A percentile compares a stretch with the other conserved stretches of the same genome.
Conservation (phyloP, 2,329 filamentous ascomycete genomes). For the Cadophora luteo-olivacea region DNA sequence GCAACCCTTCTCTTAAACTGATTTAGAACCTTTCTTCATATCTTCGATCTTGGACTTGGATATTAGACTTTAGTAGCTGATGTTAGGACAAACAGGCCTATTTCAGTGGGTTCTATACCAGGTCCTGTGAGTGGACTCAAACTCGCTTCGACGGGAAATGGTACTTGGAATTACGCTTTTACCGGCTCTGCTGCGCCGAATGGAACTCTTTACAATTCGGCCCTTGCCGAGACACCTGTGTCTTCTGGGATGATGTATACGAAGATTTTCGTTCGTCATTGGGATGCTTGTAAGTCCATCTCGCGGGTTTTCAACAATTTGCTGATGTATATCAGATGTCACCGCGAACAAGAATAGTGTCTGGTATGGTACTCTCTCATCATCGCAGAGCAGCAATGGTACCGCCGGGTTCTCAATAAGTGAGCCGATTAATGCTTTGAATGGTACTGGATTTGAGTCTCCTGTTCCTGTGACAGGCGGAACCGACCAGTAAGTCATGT, state of each 20-base stretch:
- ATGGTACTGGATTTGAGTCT: slow-evolving; percentile 38
- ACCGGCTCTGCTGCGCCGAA: slow-evolving; percentile 35
- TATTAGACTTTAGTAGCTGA: too few species aligned
- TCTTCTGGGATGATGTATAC: slow-evolving; percentile 36
- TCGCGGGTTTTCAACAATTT: neutral
- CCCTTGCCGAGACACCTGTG: slow-evolving; percentile 28
- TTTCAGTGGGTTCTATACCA: slow-evolving; percentile 34
- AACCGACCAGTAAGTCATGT: slow-evolving; percentile 30
- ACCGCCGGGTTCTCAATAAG: slow-evolving; percentile 33
- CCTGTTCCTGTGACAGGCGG: slow-evolving; percentile 35
- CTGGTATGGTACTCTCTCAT: slow-evolving; percentile 38
- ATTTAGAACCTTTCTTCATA: neutral
- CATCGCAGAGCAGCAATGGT: slow-evolving; percentile 21
- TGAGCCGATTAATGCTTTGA: slow-evolving; percentile 38
- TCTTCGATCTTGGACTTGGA: neutral
- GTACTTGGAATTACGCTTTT: slow-evolving; percentile 33
- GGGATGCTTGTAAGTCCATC: slow-evolving; percentile 36
- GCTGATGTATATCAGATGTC: slow-evolving; percentile 28
- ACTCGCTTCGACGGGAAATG: slow-evolving; percentile 27
- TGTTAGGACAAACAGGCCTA: slow-evolving; percentile 22
- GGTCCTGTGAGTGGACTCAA: slow-evolving; percentile 38
- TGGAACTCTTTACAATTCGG: slow-evolving; percentile 36
- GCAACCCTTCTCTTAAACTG: neutral
- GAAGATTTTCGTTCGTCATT: slow-evolving; percentile 37
- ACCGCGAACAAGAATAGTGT: slow-evolving; percentile 36